A percentile compares a stretch with the other conserved stretches of the same genome.
Evolutionary conservation across 345 rosid genomes (phyloP).

Genomic region (Firmiana major): DNA sequence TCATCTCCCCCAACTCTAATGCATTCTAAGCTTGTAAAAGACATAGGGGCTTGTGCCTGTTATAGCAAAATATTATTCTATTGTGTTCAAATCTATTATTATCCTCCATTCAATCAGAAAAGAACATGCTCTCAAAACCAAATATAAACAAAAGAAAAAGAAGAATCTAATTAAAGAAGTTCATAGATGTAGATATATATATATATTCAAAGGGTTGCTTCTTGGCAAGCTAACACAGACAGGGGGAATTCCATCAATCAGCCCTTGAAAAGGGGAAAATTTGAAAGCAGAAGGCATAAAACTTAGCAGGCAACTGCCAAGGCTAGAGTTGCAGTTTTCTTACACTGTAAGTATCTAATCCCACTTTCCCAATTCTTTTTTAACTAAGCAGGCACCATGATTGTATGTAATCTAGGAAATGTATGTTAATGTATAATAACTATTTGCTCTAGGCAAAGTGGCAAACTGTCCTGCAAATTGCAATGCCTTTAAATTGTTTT

Average conservation of each 20-base stretch:
- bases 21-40: constrained; percentile 23
- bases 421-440: neutral
- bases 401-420: neutral
- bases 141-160: neutral
- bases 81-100: constrained; percentile 15
- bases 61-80: constrained; percentile 24
- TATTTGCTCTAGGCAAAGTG: neutral
- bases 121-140: constrained; percentile 16
- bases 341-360: constrained; percentile 25
- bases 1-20: constrained; percentile 28
- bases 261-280: constrained; percentile 1
- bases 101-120: constrained; percentile 26
- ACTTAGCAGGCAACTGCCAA: constrained; percentile 13
- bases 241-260: constrained; percentile 9
- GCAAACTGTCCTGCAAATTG: neutral
- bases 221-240: constrained; percentile 10
- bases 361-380: neutral
- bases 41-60: constrained; percentile 34
- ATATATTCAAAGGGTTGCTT: constrained; percentile 2
- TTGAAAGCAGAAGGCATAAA: constrained; percentile 11
- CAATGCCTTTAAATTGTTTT: neutral
- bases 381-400: neutral
- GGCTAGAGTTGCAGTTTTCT: constrained; percentile 22
- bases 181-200: no score
- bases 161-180: constrained; percentile 3